Evolutionary conservation across 176 grass and related monocot species (phyloP), one percentile per base, ranked within the genome.

Genomic region (Raddia distichophylla): DNA sequence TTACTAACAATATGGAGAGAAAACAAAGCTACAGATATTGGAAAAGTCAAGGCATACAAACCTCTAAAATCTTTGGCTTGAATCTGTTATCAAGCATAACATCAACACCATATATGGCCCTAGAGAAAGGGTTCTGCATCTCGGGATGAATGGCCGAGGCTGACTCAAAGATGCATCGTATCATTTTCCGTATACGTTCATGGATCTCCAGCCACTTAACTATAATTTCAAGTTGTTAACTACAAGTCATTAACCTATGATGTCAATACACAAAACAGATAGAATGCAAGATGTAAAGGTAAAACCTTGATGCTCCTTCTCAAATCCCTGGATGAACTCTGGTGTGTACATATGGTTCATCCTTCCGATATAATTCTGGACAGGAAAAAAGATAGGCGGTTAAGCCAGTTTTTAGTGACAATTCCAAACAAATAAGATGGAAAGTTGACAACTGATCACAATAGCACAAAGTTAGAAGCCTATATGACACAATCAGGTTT

Each of bases 281-380:
- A 40, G 5, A 62, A 71, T 60, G 19, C 27, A 53, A 11, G 49
- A 49, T 58, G 45, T 53, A 47, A 59, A 70, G 94, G 45, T 59
- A 47, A 59, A 70, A 98, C 92, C 95, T 98, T 93, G 90, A 76
- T 98, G 92, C 76, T 98, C 95, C 86, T 94, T 91, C 83, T 94
- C 90, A 54, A 98, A 98, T 81, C 89, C 92, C 82, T 85, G 84
- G 64, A 94, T 71, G 12, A 98, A 98, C 34, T 94, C 92, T 84
- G 92, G 86, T 4, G 95, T 98, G 59, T 94, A 91, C 81, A 94
- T 91, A 87, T 98, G 95, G 69, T 89, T 88, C 84, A 98, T 80
- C 66, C 52, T 94, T 78, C 92, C 95, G 68, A 80, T 88, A 75
- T 98, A 98, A 85, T 98, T 98, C 95, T 98, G 78, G 42, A 90